These are phyloP conservation scores for Alternaria sp. DNA, from an alignment of 2,329 filamentous ascomycete genomes.

Conservation along the genomic window DNA sequence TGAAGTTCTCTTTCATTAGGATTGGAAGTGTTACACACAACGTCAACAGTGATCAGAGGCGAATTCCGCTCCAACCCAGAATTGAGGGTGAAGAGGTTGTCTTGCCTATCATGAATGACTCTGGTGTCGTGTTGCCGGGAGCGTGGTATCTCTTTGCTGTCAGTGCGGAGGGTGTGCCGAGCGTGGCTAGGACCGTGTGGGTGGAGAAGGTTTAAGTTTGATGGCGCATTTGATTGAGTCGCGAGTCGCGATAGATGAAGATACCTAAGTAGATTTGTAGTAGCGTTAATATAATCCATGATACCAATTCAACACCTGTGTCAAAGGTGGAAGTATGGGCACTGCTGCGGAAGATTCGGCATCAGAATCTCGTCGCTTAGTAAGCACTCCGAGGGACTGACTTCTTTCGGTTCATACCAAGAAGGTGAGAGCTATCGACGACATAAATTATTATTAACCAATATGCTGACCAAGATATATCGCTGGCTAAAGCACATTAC, in stretches of 20 bases:
- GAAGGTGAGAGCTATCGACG: too few species aligned
- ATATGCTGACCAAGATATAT: neutral
- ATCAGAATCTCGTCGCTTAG: neutral
- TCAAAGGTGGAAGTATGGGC: neutral
- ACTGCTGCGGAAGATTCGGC: neutral
- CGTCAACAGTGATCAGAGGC: slow-evolving; percentile 29
- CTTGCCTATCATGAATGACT: slow-evolving; percentile 16
- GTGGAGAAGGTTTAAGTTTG: slow-evolving; percentile 1
- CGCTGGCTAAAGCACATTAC: neutral
- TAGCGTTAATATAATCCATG: neutral
- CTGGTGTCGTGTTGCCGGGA: slow-evolving; percentile 19
- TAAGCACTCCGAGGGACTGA: neutral
- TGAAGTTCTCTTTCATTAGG: slow-evolving; percentile 21
- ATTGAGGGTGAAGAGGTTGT: slow-evolving; percentile 6
- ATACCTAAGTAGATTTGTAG: neutral
- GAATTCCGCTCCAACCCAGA: slow-evolving; percentile 17
- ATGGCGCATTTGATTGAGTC: neutral
- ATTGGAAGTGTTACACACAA: slow-evolving; percentile 33
- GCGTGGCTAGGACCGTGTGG: slow-evolving; percentile 21
- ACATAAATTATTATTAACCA: neutral
- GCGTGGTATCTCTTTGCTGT: slow-evolving; percentile 28
- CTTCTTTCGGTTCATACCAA: neutral
- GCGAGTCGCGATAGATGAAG: neutral
- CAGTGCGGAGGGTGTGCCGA: slow-evolving; percentile 21
- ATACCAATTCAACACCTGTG: neutral